Base-by-base conservation (phyloP, 2,329 filamentous ascomycete species). In the Tolypocladium ophioglossoides region DNA sequence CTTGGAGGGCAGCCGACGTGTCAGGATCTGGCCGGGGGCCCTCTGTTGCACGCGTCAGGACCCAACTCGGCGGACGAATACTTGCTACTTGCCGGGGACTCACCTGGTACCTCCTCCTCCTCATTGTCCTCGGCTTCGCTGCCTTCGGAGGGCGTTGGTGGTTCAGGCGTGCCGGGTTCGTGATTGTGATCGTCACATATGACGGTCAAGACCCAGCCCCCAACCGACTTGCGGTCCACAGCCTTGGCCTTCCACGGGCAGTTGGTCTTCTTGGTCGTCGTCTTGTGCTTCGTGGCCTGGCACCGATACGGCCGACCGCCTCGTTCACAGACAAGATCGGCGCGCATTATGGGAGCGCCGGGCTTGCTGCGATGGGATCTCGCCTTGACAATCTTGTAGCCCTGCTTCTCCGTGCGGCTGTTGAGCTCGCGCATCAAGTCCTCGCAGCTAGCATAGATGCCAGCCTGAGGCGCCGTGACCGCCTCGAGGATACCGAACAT, bases 161-260 rank as follows among this genome's bases (percentile, higher is more conserved):
- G 71, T 54, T 75, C 72, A 32, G 72, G 72, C 10, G 72, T 74
- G 20, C 72, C 68, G 1, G 72, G 69, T 56, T 73, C 71, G 56
- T 75, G 72, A 56, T 75, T 75, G 58, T 75, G 72, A 57, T 72
- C 66, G 55, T 74, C 68, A 59, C 72, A 75, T 46, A 68, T 68
- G 40, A 75, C 66, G 3, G 72, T 75, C 58, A 75, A 57, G n/a
- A 74, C 68, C 72, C 72, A 75, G 39, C 71, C 72, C 5, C 72
- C 71, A 54, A 72, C 65, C 12, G 68, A 66, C 63, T 74, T 75
- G 10, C 72, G 70, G 52, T 74, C 66, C 9, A 74, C 72, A 1
- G 72, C 72, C 56, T 74, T 75, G 34, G 72, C 72, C 56, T 73
- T 73, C 72, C 72, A 75, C 5, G 72, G 72, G 27, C 72, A 75